Conservation (phyloP, 2,329 filamentous ascomycete species). For the Cladosporium sphaerospermum region DNA sequence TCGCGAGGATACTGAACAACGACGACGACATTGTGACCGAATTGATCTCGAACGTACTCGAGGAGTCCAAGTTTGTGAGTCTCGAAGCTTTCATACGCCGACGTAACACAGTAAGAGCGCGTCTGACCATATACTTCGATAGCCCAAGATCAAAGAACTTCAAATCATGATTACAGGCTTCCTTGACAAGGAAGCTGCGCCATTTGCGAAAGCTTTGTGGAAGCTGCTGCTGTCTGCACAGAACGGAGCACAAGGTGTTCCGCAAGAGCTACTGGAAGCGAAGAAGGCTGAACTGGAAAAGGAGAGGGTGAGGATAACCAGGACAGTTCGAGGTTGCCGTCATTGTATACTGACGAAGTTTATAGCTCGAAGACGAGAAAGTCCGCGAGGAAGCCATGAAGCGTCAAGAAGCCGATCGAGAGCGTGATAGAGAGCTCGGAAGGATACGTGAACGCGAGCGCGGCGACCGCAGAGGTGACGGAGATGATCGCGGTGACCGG, state of each 20-base stretch:
- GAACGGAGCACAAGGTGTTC: slow-evolving; percentile 78
- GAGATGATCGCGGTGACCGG: slow-evolving; percentile 44
- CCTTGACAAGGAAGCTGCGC: slow-evolving; percentile 80
- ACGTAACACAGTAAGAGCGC: no score
- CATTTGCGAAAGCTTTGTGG: slow-evolving; percentile 93
- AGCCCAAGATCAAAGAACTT: slow-evolving; percentile 93
- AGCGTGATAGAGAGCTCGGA: slow-evolving; percentile 65
- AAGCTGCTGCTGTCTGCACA: slow-evolving; percentile 86
- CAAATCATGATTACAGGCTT: slow-evolving; percentile 95
- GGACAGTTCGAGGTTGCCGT: no score
- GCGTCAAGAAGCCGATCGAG: slow-evolving; percentile 63
- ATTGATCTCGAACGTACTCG: slow-evolving; percentile 63
- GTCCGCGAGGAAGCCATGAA: slow-evolving; percentile 68
- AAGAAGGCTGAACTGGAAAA: slow-evolving; percentile 94
- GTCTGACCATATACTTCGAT: slow-evolving; percentile 8
- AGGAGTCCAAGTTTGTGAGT: slow-evolving; percentile 70
- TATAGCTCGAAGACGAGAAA: slow-evolving; percentile 72
- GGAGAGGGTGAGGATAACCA: slow-evolving; percentile 63
- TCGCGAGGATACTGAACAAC: slow-evolving; percentile 79
- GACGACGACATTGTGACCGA: slow-evolving; percentile 97
- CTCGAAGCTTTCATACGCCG: no score
- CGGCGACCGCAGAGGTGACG: slow-evolving; percentile 39
- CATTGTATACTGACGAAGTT: slow-evolving; percentile 18
- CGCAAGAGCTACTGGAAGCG: slow-evolving; percentile 87
- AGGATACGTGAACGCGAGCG: slow-evolving; percentile 60